Conservation (phyloP, 2,329 filamentous ascomycete genomes). For the Orbilia ellipsospora region DNA sequence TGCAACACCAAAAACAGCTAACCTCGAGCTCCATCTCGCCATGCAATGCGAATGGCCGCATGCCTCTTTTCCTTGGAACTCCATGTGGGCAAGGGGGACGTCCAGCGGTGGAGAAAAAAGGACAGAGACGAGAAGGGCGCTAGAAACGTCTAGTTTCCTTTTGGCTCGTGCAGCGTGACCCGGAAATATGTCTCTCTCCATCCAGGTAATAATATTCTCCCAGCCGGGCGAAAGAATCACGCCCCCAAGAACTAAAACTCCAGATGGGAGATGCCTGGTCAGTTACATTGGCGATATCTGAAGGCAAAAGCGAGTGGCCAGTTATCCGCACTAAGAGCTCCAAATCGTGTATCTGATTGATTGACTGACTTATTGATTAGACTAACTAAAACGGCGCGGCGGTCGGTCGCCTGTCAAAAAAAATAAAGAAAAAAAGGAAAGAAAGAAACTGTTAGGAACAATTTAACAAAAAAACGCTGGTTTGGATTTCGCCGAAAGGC, state of each 20-base stretch:
- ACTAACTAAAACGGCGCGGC: background rate
- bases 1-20: constrained; percentile 8
- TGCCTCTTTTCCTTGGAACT: constrained; percentile 11
- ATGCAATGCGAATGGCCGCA: constrained; percentile 8
- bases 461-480: constrained; percentile 36
- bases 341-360: background rate
- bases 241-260: background rate
- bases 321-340: background rate
- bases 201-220: background rate
- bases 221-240: too few relatives aligned
- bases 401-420: background rate
- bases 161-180: constrained; percentile 48
- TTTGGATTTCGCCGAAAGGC: constrained; percentile 54
- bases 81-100: constrained; percentile 17
- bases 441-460: constrained; percentile 41
- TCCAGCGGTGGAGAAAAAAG: constrained; percentile 3
- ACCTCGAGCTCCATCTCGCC: too few relatives aligned
- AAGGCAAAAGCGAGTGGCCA: constrained; percentile 15
- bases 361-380: background rate
- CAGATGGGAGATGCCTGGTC: background rate
- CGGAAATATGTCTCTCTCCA: constrained; percentile 49
- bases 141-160: constrained; percentile 18
- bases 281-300: constrained; percentile 4
- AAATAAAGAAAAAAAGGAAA: background rate
- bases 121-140: background rate